phyloP scores from a whole-genome alignment of 2,329 filamentous ascomycete genomes.

The Dothideomycetes sp. region DNA sequence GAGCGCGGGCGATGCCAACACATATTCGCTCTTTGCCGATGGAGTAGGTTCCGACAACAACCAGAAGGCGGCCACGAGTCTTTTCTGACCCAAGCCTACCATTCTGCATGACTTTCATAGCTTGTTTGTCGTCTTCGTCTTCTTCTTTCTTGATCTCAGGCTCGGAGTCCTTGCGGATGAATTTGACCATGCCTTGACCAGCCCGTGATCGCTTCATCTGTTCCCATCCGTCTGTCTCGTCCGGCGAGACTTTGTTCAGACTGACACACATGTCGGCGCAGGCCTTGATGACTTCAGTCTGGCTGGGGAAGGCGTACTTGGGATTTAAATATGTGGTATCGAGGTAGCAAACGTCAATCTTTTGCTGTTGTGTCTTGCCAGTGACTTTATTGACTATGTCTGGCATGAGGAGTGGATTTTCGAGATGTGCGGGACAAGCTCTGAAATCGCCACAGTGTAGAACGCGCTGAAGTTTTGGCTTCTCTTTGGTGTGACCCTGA shows the following conservation, averaged over 20 bases:
- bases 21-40: conserved; percentile 98
- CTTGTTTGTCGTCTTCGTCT: conserved; percentile 23
- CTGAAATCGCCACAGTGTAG: conserved; percentile 94
- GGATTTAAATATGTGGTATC: conserved; percentile 96
- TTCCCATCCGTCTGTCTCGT: conserved; percentile 46
- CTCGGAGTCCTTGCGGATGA: conserved; percentile 40
- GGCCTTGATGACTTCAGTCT: conserved; percentile 75
- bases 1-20: conserved; percentile 75
- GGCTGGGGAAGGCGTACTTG: conserved; percentile 85
- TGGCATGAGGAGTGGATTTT: conserved; percentile 70
- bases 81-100: conserved; percentile 23
- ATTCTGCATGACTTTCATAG: conserved; percentile 11
- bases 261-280: conserved; percentile 82
- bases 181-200: conserved; percentile 51
- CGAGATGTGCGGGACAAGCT: conserved; percentile 73
- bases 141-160: conserved; percentile 28
- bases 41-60: conserved; percentile 92
- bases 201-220: conserved; percentile 43
- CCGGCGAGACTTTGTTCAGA: conserved; percentile 54
- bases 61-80: conserved; percentile 59
- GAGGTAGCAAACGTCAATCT: conserved; percentile 89
- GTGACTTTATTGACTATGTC: conserved; percentile 59
- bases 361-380: conserved; percentile 66
- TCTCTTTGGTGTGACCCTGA: conserved; percentile 39
- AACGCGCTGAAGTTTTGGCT: conserved; percentile 59